Percentiles rank a stretch among this genome's conserved stretches.
Evolutionary conservation across 2,329 filamentous ascomycete species (phyloP).

Genomic region (Cladosporium sp.): DNA sequence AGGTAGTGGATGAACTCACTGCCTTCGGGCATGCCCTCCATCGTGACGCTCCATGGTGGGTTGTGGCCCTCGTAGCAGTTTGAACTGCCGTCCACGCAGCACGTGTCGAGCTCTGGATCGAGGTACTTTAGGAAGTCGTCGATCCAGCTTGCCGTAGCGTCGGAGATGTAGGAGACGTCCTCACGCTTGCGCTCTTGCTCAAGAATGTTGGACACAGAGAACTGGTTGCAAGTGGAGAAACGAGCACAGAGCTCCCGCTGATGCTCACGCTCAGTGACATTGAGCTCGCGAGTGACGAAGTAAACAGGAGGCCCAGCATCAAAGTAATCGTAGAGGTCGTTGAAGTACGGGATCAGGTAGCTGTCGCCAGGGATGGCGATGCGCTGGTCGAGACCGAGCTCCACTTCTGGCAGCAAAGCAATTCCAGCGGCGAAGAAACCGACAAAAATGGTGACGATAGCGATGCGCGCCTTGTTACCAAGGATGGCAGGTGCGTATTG

Average conservation of each 20-base stretch:
- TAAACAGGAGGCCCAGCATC: slow-evolving; percentile 91
- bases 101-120: slow-evolving; percentile 74
- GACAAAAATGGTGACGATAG: slow-evolving; percentile 75
- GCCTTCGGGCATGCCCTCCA: slow-evolving; percentile 88
- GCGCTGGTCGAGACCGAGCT: slow-evolving; percentile 88
- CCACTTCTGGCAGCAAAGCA: slow-evolving; percentile 76
- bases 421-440: slow-evolving; percentile 82
- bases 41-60: slow-evolving; percentile 83
- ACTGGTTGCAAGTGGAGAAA: slow-evolving; percentile 81
- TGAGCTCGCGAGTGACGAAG: slow-evolving; percentile 81
- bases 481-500: slow-evolving; percentile 80
- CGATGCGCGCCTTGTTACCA: slow-evolving; percentile 72
- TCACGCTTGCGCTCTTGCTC: slow-evolving; percentile 92
- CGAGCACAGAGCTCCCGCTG: slow-evolving; percentile 88
- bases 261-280: slow-evolving; percentile 68
- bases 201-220: slow-evolving; percentile 82
- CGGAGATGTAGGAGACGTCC: slow-evolving; percentile 80
- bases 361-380: slow-evolving; percentile 92
- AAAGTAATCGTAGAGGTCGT: slow-evolving; percentile 91
- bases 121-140: slow-evolving; percentile 97
- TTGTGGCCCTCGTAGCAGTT: slow-evolving; percentile 75
- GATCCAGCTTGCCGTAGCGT: slow-evolving; percentile 90
- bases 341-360: slow-evolving; percentile 94
- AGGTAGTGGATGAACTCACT: slow-evolving; percentile 87
- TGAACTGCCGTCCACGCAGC: slow-evolving; percentile 59